A percentile compares a stretch with the other conserved stretches of the same genome.
Conservation (phyloP, 148 eudicot species). For the Camellia lanceoleosa region DNA sequence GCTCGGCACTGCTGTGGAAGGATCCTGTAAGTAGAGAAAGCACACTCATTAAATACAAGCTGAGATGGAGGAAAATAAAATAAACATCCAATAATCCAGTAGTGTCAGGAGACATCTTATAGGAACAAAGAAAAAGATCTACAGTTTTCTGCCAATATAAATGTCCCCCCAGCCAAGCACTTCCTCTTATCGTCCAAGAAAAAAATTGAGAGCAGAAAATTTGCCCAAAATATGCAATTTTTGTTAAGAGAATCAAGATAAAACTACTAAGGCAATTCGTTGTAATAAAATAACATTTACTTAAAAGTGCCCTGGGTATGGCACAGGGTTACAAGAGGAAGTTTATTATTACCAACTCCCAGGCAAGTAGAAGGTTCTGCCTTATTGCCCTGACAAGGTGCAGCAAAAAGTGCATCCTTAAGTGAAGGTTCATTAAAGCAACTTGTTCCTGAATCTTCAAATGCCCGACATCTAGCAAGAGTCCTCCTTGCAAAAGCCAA, state of each 20-base stretch:
- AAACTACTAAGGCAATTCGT: neutral
- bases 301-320: slow-evolving; percentile 26
- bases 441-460: slow-evolving; percentile 65
- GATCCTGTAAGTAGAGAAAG: slow-evolving; percentile 38
- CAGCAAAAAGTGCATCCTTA: slow-evolving; percentile 57
- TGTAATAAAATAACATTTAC: neutral
- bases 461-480: slow-evolving; percentile 62
- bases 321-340: slow-evolving; percentile 19
- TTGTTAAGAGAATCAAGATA: neutral
- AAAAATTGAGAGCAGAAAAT: neutral
- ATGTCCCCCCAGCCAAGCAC: neutral
- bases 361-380: slow-evolving; percentile 26
- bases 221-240: neutral
- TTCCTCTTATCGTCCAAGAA: neutral
- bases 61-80: neutral
- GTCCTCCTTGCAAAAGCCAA: slow-evolving; percentile 78
- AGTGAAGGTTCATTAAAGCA: slow-evolving; percentile 77
- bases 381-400: slow-evolving; percentile 36
- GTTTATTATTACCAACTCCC: slow-evolving; percentile 26
- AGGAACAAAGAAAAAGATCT: neutral
- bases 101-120: neutral
- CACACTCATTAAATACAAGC: slow-evolving; percentile 4
- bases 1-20: slow-evolving; percentile 30
- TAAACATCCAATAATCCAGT: neutral
- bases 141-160: neutral